Percentiles rank a stretch among this genome's conserved stretches.
Evolutionary conservation across 495 filamentous ascomycete genomes (phyloP).

Genomic region (Penicillium fimorum): DNA sequence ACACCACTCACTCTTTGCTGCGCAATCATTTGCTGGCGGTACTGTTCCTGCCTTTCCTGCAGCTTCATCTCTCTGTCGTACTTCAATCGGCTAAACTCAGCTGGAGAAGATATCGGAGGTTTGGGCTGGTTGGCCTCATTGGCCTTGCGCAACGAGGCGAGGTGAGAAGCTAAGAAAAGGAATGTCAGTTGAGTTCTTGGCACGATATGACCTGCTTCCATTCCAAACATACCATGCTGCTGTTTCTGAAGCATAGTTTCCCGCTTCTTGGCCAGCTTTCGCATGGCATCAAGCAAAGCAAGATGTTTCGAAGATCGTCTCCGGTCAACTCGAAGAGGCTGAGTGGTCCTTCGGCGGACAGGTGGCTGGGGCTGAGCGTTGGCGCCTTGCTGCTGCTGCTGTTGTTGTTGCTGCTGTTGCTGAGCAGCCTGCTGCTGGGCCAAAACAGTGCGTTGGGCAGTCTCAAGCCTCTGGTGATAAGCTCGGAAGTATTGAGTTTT

Average conservation of each 20-base stretch:
- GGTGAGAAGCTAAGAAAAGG: constrained; percentile 49
- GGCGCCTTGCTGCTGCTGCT: constrained; percentile 44
- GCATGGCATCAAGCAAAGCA: constrained; percentile 87
- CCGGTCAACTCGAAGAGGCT: constrained; percentile 77
- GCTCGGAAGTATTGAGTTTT: constrained; percentile 90
- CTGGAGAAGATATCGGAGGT: constrained; percentile 64
- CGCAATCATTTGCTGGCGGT: constrained; percentile 62
- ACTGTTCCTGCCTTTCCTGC: constrained; percentile 68
- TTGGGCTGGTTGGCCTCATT: constrained; percentile 66
- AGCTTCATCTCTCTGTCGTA: constrained; percentile 78
- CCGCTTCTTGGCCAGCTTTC: constrained; percentile 90
- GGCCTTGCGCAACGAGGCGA: constrained; percentile 68
- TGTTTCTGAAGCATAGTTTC: constrained; percentile 84
- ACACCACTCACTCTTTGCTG: constrained; percentile 55
- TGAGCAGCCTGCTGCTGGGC: constrained; percentile 59
- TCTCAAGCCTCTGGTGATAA: constrained; percentile 77
- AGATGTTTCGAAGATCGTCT: constrained; percentile 81
- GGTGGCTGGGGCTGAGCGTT: constrained; percentile 56
- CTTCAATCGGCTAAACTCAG: constrained; percentile 85
- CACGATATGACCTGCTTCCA: not conserved
- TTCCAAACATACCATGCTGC: constrained; percentile 59
- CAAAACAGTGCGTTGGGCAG: constrained; percentile 65
- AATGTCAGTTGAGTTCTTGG: constrained; percentile 16
- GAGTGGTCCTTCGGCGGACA: constrained; percentile 64
- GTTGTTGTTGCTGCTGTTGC: constrained; percentile 58